Percentiles rank a stretch among this genome's conserved stretches.
Conservation (phyloP, 2,329 filamentous ascomycete genomes). For the Aspergillus sp. region DNA sequence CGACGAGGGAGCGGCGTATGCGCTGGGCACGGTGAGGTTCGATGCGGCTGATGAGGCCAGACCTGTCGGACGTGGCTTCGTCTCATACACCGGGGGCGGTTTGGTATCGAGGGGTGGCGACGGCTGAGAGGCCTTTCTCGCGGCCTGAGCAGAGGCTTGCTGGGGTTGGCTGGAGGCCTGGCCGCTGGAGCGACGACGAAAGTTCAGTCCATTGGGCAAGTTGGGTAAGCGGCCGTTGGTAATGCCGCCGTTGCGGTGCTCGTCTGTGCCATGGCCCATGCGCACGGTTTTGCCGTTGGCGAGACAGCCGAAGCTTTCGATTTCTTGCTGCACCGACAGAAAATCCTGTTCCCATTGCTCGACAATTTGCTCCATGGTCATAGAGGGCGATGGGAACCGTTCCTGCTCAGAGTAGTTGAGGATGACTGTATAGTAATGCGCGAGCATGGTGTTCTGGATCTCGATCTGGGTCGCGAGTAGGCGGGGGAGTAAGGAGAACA, state of each 20-base stretch:
- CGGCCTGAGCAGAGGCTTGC: conserved; percentile 16
- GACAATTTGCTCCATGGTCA: conserved; percentile 69
- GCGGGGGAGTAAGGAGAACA: conserved; percentile 71
- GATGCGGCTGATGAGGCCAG: conserved; percentile 15
- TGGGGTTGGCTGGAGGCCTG: background rate
- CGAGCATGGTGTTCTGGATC: conserved; percentile 74
- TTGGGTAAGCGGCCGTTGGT: conserved; percentile 44
- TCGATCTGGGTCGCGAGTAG: conserved; percentile 68
- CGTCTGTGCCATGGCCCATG: conserved; percentile 10
- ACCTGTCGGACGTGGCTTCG: conserved; percentile 25
- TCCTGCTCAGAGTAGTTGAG: conserved; percentile 70
- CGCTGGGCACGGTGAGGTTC: conserved; percentile 3
- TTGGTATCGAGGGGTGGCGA: conserved; percentile 12
- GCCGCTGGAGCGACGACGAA: conserved; percentile 38
- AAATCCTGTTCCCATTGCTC: conserved; percentile 63
- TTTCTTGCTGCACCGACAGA: conserved; percentile 61
- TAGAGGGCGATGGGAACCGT: conserved; percentile 68
- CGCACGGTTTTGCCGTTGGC: conserved; percentile 60
- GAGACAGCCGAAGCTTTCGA: conserved; percentile 65
- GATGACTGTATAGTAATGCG: conserved; percentile 72
- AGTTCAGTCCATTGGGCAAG: conserved; percentile 34
- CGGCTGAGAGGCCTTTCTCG: conserved; percentile 16
- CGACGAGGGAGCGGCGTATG: conserved; percentile 4
- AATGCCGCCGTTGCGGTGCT: conserved; percentile 32
- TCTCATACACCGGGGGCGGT: conserved; percentile 24